A percentile compares a stretch with the other conserved stretches of the same genome.
Conservation (phyloP, 2,329 filamentous ascomycete genomes). For the Gnomoniopsis sp. region DNA sequence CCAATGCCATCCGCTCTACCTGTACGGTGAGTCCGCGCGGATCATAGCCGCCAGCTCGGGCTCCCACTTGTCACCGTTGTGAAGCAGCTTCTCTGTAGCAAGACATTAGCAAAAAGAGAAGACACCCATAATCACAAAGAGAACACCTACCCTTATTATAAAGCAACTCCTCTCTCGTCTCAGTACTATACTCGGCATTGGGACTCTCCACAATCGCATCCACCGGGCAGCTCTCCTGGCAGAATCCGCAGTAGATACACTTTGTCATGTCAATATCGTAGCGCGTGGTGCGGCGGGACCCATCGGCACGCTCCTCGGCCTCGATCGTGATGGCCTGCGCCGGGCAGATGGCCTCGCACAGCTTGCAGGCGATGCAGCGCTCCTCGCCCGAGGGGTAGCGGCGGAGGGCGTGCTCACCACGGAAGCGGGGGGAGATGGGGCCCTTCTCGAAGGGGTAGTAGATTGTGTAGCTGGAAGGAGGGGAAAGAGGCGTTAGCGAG, state of each 20-base stretch:
- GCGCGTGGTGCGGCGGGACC: conserved; percentile 88
- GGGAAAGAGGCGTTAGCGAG: background rate
- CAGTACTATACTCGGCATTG: conserved; percentile 61
- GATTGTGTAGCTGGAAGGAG: conserved; percentile 77
- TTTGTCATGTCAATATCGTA: conserved; percentile 99
- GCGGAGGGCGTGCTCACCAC: conserved; percentile 93
- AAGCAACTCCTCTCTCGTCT: conserved; percentile 83
- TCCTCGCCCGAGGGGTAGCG: conserved; percentile 97
- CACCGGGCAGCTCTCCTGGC: conserved; percentile 97
- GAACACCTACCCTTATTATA: conserved; percentile 77
- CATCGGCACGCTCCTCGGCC: conserved; percentile 95
- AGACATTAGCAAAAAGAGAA: conserved; percentile 25
- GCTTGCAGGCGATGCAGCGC: conserved; percentile 99
- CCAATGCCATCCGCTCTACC: conserved; percentile 48
- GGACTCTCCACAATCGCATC: conserved; percentile 76
- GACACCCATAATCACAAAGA: no score
- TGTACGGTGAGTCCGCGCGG: conserved; percentile 88
- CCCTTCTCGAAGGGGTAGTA: conserved; percentile 99
- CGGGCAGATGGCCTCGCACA: conserved; percentile 97
- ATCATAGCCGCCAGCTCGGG: conserved; percentile 90
- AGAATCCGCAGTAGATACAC: conserved; percentile 99
- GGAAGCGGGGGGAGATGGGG: conserved; percentile 95
- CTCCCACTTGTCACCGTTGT: conserved; percentile 96
- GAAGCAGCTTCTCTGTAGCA: conserved; percentile 69
- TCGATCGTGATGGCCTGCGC: conserved; percentile 99